Base-by-base conservation (phyloP, 495 filamentous ascomycete genomes). In the Neurospora africana region DNA sequence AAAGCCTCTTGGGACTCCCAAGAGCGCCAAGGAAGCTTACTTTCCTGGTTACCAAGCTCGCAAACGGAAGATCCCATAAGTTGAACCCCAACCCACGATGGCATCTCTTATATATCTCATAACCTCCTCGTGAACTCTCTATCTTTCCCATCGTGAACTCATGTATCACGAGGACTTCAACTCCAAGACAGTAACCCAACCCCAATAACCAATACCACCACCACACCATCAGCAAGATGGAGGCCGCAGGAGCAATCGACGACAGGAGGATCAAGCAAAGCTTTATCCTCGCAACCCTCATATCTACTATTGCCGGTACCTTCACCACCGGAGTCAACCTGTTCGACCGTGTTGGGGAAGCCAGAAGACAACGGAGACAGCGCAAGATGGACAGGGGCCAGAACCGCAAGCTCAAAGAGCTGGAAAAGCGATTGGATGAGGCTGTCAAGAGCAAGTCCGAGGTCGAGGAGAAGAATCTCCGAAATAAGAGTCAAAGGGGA, bases 211-310 rank as follows among this genome's bases (percentile, higher is more conserved):
- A 65, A 19, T 7, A 65, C 53, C 15, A 61, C 27, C 8, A 33
- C 53, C 17, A 33, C 23, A 33, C 8, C 27, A 33, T 33, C 36
- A 33, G 53, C 69, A 74, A 44, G 30, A 87, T 88, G 81, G 89
- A 91, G 76, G 86, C 88, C 72, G 87, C 89, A 68, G 83, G 83
- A 41, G 83, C 86, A 76, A 89, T 87, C 69, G 84, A 85, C 27
- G 89, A 90, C 75, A 87, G 74, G 36, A 73, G 53, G 13, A 70
- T 80, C 21, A 78, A 74, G 79, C 74, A 80, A 73, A 75, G 77
- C 3, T 82, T 82, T 39, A 76, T 81, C 69, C 70, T 82, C 43
- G 81, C 81, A 15, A 81, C 79, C 5, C 78, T 82, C 30, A 73
- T 76, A 39, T 82, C 81, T 21, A 82, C 81, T 33, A 78, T 82